Conservation (phyloP, 1,284 basidiomycete species). For the Cryptococcus sp. region DNA sequence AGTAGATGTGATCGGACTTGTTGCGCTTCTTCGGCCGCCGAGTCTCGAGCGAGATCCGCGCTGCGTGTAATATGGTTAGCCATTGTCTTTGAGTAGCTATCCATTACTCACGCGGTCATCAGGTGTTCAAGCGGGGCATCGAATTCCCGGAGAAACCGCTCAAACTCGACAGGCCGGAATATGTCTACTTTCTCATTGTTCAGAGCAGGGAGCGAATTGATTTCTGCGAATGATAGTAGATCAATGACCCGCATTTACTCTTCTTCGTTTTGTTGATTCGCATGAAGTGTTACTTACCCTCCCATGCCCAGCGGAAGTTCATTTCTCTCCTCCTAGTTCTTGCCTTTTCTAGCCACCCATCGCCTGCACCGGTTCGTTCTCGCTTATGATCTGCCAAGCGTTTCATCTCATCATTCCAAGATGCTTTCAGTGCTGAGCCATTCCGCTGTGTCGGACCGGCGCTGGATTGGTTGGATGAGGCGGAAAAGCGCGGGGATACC, state of each 20-base stretch:
- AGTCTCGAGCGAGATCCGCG: conserved; percentile 35
- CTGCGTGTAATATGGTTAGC: conserved; percentile 13
- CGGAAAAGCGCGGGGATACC: neutral
- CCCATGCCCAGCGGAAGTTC: conserved; percentile 37
- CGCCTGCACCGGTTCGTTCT: neutral
- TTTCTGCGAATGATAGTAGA: conserved; percentile 11
- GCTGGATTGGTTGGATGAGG: neutral
- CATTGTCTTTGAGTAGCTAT: neutral
- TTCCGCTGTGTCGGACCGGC: neutral
- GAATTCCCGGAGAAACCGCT: conserved; percentile 29
- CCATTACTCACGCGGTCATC: conserved; percentile 34
- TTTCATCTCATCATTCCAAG: conserved; percentile 22
- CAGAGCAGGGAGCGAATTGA: conserved; percentile 17
- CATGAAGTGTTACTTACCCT: conserved; percentile 22
- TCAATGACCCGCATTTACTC: neutral
- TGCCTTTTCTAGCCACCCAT: conserved; percentile 16
- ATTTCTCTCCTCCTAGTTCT: conserved; percentile 19
- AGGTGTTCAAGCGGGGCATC: conserved; percentile 34
- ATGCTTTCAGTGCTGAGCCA: conserved; percentile 3
- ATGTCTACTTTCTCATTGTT: conserved; percentile 1
- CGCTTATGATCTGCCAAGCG: neutral
- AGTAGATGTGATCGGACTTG: conserved; percentile 17
- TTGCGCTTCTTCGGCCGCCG: conserved; percentile 3
- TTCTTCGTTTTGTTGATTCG: neutral
- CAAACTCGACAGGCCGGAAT: conserved; percentile 17